phyloP scores from a whole-genome alignment of 106 monocot species.

The Apostasia shenzhenica region DNA sequence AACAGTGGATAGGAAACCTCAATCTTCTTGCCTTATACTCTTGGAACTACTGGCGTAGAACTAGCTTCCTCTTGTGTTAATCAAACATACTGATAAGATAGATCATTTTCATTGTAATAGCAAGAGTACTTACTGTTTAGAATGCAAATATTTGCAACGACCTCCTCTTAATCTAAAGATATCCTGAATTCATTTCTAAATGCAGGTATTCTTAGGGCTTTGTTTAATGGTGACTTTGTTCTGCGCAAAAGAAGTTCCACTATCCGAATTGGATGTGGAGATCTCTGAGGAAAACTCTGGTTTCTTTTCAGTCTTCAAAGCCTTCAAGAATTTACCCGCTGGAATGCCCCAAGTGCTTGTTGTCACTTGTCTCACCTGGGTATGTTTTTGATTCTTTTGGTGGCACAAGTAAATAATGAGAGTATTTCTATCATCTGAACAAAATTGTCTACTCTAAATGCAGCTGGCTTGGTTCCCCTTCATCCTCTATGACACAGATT shows the following conservation, averaged over 20 bases:
- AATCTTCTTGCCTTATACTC: neutral
- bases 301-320: neutral
- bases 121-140: too few species aligned
- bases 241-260: neutral
- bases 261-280: neutral
- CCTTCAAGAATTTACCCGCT: neutral
- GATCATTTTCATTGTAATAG: too few species aligned
- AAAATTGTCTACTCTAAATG: neutral
- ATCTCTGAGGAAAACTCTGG: neutral
- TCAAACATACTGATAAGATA: too few species aligned
- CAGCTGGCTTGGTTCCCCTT: slow-evolving; percentile 65
- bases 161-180: too few species aligned
- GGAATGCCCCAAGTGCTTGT: slow-evolving; percentile 8
- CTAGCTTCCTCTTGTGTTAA: too few species aligned
- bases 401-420: too few species aligned
- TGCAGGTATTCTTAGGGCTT: neutral
- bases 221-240: neutral
- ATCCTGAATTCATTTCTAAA: neutral
- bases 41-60: too few species aligned
- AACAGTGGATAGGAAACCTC: too few species aligned
- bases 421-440: neutral
- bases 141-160: too few species aligned
- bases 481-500: slow-evolving; percentile 58
- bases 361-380: slow-evolving; percentile 9
- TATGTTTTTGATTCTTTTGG: neutral